Conservation (phyloP, 352 stramenopile genomes). For the Phytopythium chamaehyphon region DNA sequence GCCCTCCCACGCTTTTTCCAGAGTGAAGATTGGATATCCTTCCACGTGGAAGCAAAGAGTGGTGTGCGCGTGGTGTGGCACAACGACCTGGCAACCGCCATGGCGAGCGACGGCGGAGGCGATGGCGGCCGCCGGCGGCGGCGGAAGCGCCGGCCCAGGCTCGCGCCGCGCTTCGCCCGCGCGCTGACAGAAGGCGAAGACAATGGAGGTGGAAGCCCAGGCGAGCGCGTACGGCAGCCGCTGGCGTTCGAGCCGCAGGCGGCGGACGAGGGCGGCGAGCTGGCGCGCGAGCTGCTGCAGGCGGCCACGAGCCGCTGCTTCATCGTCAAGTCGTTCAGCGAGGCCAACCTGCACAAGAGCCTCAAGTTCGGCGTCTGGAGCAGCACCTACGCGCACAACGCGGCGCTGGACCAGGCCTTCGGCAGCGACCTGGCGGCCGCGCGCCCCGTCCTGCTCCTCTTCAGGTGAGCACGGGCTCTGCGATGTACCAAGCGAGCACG, state of each 20-base stretch:
- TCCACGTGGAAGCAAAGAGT: neutral
- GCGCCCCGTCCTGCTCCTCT: slow-evolving; percentile 70
- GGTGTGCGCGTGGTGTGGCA: neutral
- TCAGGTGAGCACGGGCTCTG: too few species aligned
- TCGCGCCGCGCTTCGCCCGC: slow-evolving; percentile 42
- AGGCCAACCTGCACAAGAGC: slow-evolving; percentile 84
- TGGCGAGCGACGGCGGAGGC: neutral
- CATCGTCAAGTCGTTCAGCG: slow-evolving; percentile 83
- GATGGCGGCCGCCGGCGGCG: slow-evolving; percentile 3
- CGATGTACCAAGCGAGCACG: too few species aligned
- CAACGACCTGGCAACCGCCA: neutral
- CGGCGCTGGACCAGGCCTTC: slow-evolving; percentile 65
- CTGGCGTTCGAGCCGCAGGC: slow-evolving; percentile 2
- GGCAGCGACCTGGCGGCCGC: slow-evolving; percentile 61
- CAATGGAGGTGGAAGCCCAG: too few species aligned
- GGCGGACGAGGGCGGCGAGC: slow-evolving; percentile 21
- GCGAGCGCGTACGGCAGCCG: neutral
- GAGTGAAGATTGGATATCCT: neutral
- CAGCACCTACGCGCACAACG: slow-evolving; percentile 67
- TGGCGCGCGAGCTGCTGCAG: slow-evolving; percentile 53
- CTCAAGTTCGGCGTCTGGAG: slow-evolving; percentile 83
- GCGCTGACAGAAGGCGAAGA: neutral
- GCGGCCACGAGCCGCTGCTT: slow-evolving; percentile 72
- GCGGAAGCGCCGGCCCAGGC: slow-evolving; percentile 28
- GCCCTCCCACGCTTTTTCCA: neutral